Percentiles rank a stretch among this genome's conserved stretches.
Evolutionary conservation across 495 filamentous ascomycete genomes (phyloP).

Genomic region (Echria macrotheca): DNA sequence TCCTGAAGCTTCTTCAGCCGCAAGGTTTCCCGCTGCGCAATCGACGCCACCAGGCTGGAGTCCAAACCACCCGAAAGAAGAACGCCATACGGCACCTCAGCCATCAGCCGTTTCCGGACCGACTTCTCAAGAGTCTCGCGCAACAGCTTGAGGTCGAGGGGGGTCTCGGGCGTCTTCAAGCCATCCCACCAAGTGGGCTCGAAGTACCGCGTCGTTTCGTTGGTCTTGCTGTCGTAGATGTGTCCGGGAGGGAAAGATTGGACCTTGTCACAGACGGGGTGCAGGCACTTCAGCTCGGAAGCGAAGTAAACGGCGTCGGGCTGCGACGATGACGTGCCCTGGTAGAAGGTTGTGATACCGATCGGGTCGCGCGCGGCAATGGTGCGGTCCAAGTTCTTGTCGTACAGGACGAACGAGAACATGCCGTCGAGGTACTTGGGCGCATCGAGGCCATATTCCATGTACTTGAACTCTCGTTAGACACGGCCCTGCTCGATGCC

Average conservation of each 20-base stretch:
- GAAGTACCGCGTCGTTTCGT: slow-evolving; percentile 77
- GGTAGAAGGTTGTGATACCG: slow-evolving; percentile 95
- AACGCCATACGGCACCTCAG: slow-evolving; percentile 96
- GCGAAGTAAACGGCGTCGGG: slow-evolving; percentile 90
- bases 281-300: slow-evolving; percentile 90
- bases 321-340: slow-evolving; percentile 77
- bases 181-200: slow-evolving; percentile 91
- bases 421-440: slow-evolving; percentile 96
- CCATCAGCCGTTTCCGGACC: slow-evolving; percentile 95
- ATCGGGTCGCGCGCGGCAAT: slow-evolving; percentile 95
- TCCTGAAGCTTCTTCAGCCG: slow-evolving; percentile 60
- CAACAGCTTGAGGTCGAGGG: slow-evolving; percentile 74
- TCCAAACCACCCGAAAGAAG: slow-evolving; percentile 92
- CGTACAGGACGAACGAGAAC: slow-evolving; percentile 98
- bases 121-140: slow-evolving; percentile 80
- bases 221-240: slow-evolving; percentile 87
- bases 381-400: slow-evolving; percentile 83
- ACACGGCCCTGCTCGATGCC: not conserved
- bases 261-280: slow-evolving; percentile 93
- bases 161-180: slow-evolving; percentile 64
- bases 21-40: slow-evolving; percentile 86
- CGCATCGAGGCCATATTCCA: slow-evolving; percentile 85
- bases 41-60: slow-evolving; percentile 89
- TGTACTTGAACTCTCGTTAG: slow-evolving; percentile 54
- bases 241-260: slow-evolving; percentile 91